These are phyloP conservation scores for Friedmanniomyces endolithicus DNA, from an alignment of 495 filamentous ascomycete genomes.

Conservation along the genomic window DNA sequence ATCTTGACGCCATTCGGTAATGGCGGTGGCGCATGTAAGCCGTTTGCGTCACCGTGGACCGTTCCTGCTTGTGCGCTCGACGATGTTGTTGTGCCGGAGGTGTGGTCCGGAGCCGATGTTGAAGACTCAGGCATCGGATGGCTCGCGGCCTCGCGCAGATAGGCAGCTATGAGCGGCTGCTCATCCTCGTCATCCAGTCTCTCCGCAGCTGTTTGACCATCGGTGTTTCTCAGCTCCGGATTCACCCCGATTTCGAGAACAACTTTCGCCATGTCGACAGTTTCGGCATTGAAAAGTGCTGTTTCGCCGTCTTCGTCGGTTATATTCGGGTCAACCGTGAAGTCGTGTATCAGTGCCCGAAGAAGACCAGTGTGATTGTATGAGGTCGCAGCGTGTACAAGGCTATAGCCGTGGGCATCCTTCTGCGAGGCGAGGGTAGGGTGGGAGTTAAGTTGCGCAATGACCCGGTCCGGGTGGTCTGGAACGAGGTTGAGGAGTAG, in stretches of 20 bases:
- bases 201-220: conserved; percentile 33
- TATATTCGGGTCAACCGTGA: conserved; percentile 64
- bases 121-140: background rate
- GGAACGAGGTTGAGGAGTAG: conserved; percentile 31
- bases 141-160: conserved; percentile 11
- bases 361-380: conserved; percentile 79
- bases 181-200: conserved; percentile 37
- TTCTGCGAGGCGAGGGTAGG: conserved; percentile 26
- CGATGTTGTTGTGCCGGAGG: background rate
- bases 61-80: background rate
- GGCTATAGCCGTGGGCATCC: conserved; percentile 51
- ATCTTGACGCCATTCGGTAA: conserved; percentile 28
- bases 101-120: background rate
- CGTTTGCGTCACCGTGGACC: background rate
- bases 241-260: conserved; percentile 73
- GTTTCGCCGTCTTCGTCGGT: conserved; percentile 84
- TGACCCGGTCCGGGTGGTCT: conserved; percentile 24
- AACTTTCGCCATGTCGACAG: conserved; percentile 58
- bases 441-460: conserved; percentile 23
- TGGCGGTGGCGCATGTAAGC: conserved; percentile 27
- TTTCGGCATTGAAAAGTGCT: conserved; percentile 75
- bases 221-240: conserved; percentile 25
- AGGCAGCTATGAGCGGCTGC: conserved; percentile 23
- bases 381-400: conserved; percentile 82
- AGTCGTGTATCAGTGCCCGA: conserved; percentile 61